Evolutionary conservation across 306 rosid genomes (phyloP), one percentile per base, ranked within the genome.

Genomic region (barrel medic (Medicago truncatula)): DNA sequence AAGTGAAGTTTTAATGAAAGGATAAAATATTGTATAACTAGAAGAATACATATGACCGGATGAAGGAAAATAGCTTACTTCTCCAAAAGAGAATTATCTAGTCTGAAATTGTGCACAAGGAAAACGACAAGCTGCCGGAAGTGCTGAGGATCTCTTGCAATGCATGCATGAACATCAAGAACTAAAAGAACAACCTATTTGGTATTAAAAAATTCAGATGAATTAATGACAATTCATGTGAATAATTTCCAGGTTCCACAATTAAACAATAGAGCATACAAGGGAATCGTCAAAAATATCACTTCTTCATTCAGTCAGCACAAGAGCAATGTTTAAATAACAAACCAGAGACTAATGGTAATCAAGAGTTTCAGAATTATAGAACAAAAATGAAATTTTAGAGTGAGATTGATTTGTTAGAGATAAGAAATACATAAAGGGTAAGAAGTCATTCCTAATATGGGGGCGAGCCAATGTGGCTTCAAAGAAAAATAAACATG

Each of bases 161-260:
- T 95, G 88, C 96, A 87, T 11, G 99, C 97, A 84, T 90, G 97
- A 85, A 95, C 88, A 66, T 95, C 97, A 21, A 95, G 97, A 82
- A 90, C 99, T 76, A 95, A 89, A 65, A 95, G 97, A 79, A 95
- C 99, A 73, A 95, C 99, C 99, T 95, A 76, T 59, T 70, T 56
- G 76, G 62, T 39, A 59, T 74, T 50, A 57, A 46, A 70, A 13
- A 73, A 67, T 17, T 31, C 56, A 76, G 50, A 72, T 25, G 52
- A 75, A 67, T 82, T 67, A 76, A 58, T 53, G 31, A 53, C 11
- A 44, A 66, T 40, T 67, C 77, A 70, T 40, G 73, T 52, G 67
- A 44, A 65, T 63, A 41, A 59, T 52, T 52, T 78, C 73, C 65
- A 40, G 54, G 20, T 41, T 67, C 56, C 39, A 23, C 20, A 61